Percentiles rank a stretch among this genome's conserved stretches.
Conservation (phyloP, 371 early-diverging fungal species). For the Gilbertella persicaria region DNA sequence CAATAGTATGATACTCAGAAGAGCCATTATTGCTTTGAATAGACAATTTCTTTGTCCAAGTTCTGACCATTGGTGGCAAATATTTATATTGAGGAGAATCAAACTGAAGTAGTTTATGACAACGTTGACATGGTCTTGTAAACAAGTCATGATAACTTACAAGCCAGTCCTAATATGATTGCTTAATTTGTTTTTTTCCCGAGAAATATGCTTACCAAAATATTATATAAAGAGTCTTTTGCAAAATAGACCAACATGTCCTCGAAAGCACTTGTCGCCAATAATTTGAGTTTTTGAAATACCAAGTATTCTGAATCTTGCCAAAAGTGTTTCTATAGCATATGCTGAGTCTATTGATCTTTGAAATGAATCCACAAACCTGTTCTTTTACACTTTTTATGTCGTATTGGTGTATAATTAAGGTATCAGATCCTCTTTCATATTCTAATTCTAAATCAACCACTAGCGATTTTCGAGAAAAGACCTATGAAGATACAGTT, state of each 20-base stretch:
- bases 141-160: constrained; percentile 42
- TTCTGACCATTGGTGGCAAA: constrained; percentile 48
- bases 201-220: constrained; percentile 25
- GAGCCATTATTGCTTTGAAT: constrained; percentile 10
- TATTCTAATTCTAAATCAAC: constrained; percentile 38
- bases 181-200: background rate
- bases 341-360: no score
- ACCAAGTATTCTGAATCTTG: constrained; percentile 38
- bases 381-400: constrained; percentile 43
- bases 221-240: constrained; percentile 31
- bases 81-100: constrained; percentile 49
- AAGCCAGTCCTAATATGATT: constrained; percentile 36
- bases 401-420: constrained; percentile 40
- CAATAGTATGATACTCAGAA: constrained; percentile 12
- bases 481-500: constrained; percentile 17
- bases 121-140: constrained; percentile 41
- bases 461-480: constrained; percentile 29
- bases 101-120: constrained; percentile 44
- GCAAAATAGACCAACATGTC: constrained; percentile 39
- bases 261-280: constrained; percentile 38
- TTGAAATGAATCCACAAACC: constrained; percentile 12
- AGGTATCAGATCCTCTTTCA: constrained; percentile 25
- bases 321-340: constrained; percentile 18
- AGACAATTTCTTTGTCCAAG: constrained; percentile 35
- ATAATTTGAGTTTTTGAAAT: constrained; percentile 40